Conservation (phyloP, 495 filamentous ascomycete species). For the Penicillium angulare region DNA sequence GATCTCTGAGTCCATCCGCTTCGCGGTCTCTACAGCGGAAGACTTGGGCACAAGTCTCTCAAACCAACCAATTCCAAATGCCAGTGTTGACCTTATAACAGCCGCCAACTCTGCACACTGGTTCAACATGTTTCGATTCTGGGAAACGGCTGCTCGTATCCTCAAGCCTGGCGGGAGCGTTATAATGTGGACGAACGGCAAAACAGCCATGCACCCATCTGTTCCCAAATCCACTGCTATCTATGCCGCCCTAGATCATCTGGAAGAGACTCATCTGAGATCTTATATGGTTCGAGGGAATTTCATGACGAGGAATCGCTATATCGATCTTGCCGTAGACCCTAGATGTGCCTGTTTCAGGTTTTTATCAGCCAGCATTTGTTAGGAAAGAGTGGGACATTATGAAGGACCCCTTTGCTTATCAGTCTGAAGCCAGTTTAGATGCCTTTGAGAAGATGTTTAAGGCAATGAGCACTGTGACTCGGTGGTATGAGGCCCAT, state of each 20-base stretch:
- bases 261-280: constrained; percentile 27
- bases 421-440: constrained; percentile 19
- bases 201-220: constrained; percentile 24
- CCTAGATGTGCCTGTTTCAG: constrained; percentile 24
- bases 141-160: constrained; percentile 44
- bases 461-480: constrained; percentile 42
- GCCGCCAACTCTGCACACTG: constrained; percentile 57
- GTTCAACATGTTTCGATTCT: constrained; percentile 60
- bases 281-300: constrained; percentile 41
- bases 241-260: constrained; percentile 26
- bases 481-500: constrained; percentile 51
- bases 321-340: constrained; percentile 55
- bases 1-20: constrained; percentile 34
- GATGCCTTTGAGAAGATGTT: constrained; percentile 34
- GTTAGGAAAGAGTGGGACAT: constrained; percentile 39
- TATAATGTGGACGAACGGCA: constrained; percentile 47
- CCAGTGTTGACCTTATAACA: constrained; percentile 51
- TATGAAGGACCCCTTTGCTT: constrained; percentile 13
- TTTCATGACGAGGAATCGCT: constrained; percentile 29
- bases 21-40: constrained; percentile 46
- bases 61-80: constrained; percentile 16
- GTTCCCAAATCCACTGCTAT: constrained; percentile 33
- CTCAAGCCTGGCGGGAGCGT: constrained; percentile 57
- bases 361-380: constrained; percentile 42
- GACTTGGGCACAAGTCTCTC: constrained; percentile 25